Conservation (phyloP, 139 green algal genomes). For the Protoeuglena noctilucae region DNA sequence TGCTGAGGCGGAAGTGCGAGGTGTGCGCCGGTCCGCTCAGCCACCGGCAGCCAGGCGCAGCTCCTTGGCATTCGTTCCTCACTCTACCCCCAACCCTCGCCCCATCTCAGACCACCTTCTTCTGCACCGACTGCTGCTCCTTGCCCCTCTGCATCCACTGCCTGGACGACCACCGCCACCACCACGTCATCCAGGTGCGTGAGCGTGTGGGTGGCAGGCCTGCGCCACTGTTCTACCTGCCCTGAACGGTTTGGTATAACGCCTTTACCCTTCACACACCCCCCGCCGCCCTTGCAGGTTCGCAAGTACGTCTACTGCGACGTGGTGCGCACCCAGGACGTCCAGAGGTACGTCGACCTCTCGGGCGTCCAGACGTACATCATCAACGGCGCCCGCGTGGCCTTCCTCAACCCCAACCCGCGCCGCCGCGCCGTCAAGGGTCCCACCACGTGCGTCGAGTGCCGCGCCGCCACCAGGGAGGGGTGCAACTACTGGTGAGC, state of each 20-base stretch:
- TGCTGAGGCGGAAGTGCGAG: not conserved
- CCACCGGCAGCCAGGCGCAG: not conserved
- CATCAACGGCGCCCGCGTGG: slow-evolving; percentile 44
- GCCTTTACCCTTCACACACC: not conserved
- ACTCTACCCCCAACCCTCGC: not conserved
- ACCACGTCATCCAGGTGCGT: slow-evolving; percentile 24
- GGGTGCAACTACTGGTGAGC: too few species aligned
- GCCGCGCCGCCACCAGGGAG: too few species aligned
- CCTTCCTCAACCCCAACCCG: too few species aligned
- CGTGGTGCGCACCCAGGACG: slow-evolving; percentile 28
- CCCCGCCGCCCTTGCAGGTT: slow-evolving; percentile 15
- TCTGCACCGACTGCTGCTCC: slow-evolving; percentile 20
- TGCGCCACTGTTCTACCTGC: too few species aligned
- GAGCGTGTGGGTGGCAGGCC: too few species aligned
- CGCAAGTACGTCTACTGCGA: slow-evolving; percentile 39
- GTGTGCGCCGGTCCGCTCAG: not conserved
- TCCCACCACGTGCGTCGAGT: too few species aligned
- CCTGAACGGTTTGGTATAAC: too few species aligned
- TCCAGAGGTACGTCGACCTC: slow-evolving; percentile 24
- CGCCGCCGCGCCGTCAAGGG: too few species aligned
- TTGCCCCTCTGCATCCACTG: slow-evolving; percentile 27
- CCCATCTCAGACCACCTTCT: slow-evolving; percentile 24
- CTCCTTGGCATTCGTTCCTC: not conserved
- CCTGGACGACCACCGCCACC: slow-evolving; percentile 17
- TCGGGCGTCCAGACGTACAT: slow-evolving; percentile 38